Evolutionary conservation across 139 green algal genomes (phyloP), one percentile per base, ranked within the genome.

Genomic region (Haematococcus sp.): DNA sequence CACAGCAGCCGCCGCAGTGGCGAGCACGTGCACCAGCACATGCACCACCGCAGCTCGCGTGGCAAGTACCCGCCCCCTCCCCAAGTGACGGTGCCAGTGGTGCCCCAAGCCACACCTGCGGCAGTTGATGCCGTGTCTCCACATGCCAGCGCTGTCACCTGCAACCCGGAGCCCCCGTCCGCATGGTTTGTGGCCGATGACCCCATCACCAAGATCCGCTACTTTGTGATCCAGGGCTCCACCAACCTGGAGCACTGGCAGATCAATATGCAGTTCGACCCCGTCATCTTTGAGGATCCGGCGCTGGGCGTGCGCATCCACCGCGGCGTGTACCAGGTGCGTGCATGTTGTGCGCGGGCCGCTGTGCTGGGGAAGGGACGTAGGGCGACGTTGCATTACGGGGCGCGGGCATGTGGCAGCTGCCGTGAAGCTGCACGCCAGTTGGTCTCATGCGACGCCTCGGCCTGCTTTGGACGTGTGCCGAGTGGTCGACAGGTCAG

Each of bases 241-340:
- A 90, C 89, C 56, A 90, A 81, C 22, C 55, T 95, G 17, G 88
- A 91, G n/a, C 86, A 83, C 40, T 77, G 64, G 76, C 80, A 89
- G 69, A 92, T 92, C 65, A 97, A 97, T 82, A 76, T 98, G 16
- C 93, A 89, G n/a, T 98, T 99, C 65, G 93, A 99, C 76, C 95
- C 95, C 0, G 87, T 96, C 22, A n/a, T 82, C 2, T 99, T 98
- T 84, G 95, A 98, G 84, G 88, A 93, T 69, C 68, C 84, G 15
- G 75, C 49, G 11, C 33, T 55, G 28, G 49, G 71, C 32, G 77
- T 78, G 46, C 46, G 71, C 31, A 90, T 97, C n/a, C 94, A 98
- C 82, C 81, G 91, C 3, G 95, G 95, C 31, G 87, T 97, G 43
- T 99, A 99, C 78, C 77, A 93, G 54, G 66, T 72, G 66, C 2